A percentile compares a stretch with the other conserved stretches of the same genome.
phyloP scores from a whole-genome alignment of 2,329 filamentous ascomycete species.

The Alternaria sp. region DNA sequence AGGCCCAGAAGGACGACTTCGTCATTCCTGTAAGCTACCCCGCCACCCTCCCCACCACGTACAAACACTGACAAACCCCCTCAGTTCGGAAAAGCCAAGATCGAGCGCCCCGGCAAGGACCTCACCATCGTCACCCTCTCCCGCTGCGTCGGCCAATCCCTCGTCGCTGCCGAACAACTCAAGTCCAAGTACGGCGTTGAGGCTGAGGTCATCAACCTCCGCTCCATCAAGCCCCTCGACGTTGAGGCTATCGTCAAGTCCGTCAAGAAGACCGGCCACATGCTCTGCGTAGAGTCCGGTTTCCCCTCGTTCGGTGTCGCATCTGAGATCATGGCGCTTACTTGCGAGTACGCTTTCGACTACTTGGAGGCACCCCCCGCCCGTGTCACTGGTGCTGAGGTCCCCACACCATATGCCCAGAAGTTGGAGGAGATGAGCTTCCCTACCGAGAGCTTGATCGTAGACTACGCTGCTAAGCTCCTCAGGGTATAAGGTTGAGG shows the following conservation, averaged over 20 bases:
- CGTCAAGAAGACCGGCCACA: slow-evolving; percentile 96
- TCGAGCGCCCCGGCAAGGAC: slow-evolving; percentile 95
- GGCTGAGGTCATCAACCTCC: slow-evolving; percentile 96
- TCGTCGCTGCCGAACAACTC: slow-evolving; percentile 86
- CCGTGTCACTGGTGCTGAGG: slow-evolving; percentile 94
- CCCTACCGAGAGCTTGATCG: slow-evolving; percentile 88
- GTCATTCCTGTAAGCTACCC: slow-evolving; percentile 73
- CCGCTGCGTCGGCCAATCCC: slow-evolving; percentile 91
- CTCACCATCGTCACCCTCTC: slow-evolving; percentile 95
- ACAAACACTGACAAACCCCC: slow-evolving; percentile 19
- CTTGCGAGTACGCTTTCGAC: slow-evolving; percentile 98
- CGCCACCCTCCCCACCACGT: neutral
- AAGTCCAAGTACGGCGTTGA: slow-evolving; percentile 98
- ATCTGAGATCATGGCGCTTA: slow-evolving; percentile 90
- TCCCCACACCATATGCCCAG: slow-evolving; percentile 93
- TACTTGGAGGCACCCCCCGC: slow-evolving; percentile 94
- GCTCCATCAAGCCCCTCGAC: slow-evolving; percentile 96
- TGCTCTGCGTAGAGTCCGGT: slow-evolving; percentile 92
- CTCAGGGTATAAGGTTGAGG: slow-evolving; percentile 71
- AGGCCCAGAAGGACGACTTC: slow-evolving; percentile 94
- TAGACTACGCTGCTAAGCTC: slow-evolving; percentile 88
- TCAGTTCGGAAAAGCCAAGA: slow-evolving; percentile 95
- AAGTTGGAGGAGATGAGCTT: slow-evolving; percentile 95
- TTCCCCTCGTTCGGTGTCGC: slow-evolving; percentile 95
- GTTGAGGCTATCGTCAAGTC: slow-evolving; percentile 95